These are phyloP conservation scores for Phytophthora agathidicida DNA, from an alignment of 352 stramenopile genomes.

Conservation along the genomic window DNA sequence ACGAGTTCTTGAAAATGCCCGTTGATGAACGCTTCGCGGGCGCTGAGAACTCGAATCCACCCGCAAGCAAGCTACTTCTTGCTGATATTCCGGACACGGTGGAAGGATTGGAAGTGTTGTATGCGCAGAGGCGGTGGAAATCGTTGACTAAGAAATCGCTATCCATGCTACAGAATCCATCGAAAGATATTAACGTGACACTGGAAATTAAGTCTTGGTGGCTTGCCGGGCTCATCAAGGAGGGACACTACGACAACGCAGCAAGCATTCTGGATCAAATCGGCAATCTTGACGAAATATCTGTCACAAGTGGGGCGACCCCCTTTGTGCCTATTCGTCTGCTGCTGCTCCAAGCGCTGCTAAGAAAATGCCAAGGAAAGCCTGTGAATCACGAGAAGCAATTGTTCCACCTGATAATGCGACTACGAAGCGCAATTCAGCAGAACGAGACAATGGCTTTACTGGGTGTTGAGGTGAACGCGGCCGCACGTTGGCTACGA, in stretches of 20 bases:
- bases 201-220: conserved; percentile 85
- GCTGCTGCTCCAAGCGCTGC: conserved; percentile 62
- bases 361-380: conserved; percentile 77
- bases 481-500: conserved; percentile 55
- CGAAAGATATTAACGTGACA: conserved; percentile 48
- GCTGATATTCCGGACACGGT: conserved; percentile 68
- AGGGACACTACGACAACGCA: conserved; percentile 78
- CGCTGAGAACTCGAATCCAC: conserved; percentile 28
- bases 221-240: conserved; percentile 80
- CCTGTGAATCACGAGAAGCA: conserved; percentile 66
- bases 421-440: conserved; percentile 38
- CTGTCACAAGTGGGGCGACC: conserved; percentile 16
- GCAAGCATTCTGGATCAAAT: conserved; percentile 79
- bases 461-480: conserved; percentile 40
- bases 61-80: conserved; percentile 51
- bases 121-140: conserved; percentile 73
- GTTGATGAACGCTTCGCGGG: conserved; percentile 45
- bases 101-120: conserved; percentile 57
- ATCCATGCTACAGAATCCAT: conserved; percentile 70
- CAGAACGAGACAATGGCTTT: conserved; percentile 31
- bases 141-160: conserved; percentile 77
- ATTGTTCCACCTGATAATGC: conserved; percentile 58
- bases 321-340: conserved; percentile 67
- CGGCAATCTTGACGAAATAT: conserved; percentile 57
- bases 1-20: conserved; percentile 67